Conservation (phyloP, 768 basidiomycete species). For the Tricholoma matsutake region DNA sequence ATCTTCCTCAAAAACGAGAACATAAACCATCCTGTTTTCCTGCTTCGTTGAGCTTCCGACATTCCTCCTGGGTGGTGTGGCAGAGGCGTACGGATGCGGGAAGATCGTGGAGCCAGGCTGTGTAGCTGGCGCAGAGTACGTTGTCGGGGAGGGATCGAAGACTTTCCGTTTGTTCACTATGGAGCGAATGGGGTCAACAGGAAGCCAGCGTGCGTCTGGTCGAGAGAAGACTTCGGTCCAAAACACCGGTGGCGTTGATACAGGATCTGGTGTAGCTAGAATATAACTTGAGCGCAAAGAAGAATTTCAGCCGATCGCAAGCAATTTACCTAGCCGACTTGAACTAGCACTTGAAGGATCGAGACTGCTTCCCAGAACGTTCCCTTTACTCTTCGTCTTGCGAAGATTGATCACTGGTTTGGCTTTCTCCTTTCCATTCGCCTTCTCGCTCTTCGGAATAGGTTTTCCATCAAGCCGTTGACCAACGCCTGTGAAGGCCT, state of each 20-base stretch:
- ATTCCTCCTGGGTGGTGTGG: conserved; percentile 10
- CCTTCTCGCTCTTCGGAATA: conserved; percentile 41
- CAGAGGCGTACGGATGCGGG: conserved; percentile 19
- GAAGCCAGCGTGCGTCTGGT: conserved; percentile 87
- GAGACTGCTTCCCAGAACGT: conserved; percentile 33
- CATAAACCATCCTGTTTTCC: conserved; percentile 90
- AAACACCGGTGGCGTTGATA: conserved; percentile 76
- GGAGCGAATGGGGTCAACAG: conserved; percentile 84
- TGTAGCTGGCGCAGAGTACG: conserved; percentile 12
- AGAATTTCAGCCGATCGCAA: neutral
- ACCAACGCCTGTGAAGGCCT: conserved; percentile 36
- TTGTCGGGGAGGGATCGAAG: conserved; percentile 64
- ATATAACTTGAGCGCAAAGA: neutral
- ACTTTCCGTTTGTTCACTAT: conserved; percentile 76
- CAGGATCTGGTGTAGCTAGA: conserved; percentile 48
- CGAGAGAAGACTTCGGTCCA: conserved; percentile 98
- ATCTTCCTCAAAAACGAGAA: conserved; percentile 93
- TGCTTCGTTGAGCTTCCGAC: conserved; percentile 25
- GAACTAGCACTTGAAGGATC: conserved; percentile 17
- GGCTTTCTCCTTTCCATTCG: conserved; percentile 57
- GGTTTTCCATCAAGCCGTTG: conserved; percentile 38
- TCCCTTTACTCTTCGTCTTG: conserved; percentile 50
- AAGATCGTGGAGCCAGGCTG: conserved; percentile 14
- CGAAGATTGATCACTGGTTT: conserved; percentile 56
- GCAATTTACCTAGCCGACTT: conserved; percentile 20